Base-by-base conservation (phyloP, 148 eudicot species). In the Fagopyrum homotropicum region DNA sequence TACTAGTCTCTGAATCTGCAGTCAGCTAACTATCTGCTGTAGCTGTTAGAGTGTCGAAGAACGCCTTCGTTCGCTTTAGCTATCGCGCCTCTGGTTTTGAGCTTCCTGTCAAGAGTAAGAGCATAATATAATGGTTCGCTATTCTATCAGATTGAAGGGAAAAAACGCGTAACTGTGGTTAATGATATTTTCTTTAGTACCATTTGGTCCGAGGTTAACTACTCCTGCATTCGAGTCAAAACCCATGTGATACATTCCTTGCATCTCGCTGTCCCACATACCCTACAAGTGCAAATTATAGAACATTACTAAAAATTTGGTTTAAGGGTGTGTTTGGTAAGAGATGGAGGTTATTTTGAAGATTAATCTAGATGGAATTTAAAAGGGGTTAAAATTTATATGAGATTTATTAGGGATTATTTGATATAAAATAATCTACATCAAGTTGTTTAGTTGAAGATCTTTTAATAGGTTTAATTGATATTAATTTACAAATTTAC, bases 181-280 rank as follows among this genome's bases (percentile, higher is more conserved):
- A 45, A 8, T 45, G 26, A 45, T 8, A 5, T 45, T 45, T 2
- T 45, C 3, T 7, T 45, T 5, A 0, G 71, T 86, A 93, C 98
- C 97, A 83, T 78, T 88, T 75, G 90, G 85, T 82, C 89, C 96
- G 48, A 91, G 78, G 81, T 83, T 89, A 82, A 80, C 83, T 47
- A 79, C 63, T 22, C 87, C 77, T 54, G 86, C 72, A 75, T 83
- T 82, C n/a, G 96, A 64, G 79, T 89, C 90, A 69, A 88, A 91
- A 77, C 92, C 96, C 92, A 89, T 90, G 72, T 88, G 98, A 72
- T 88, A 91, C 80, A 93, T 81, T 81, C 83, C 82, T 78, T 93
- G 97, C 72, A 91, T 84, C 77, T 93, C 96, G 79, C 75, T 77
- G 63, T 91, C 91, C 98, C 96, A 93, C 73, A 83, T 69, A 80